phyloP scores from a whole-genome alignment of 805 yeast species.

The Metschnikowia borealis region DNA sequence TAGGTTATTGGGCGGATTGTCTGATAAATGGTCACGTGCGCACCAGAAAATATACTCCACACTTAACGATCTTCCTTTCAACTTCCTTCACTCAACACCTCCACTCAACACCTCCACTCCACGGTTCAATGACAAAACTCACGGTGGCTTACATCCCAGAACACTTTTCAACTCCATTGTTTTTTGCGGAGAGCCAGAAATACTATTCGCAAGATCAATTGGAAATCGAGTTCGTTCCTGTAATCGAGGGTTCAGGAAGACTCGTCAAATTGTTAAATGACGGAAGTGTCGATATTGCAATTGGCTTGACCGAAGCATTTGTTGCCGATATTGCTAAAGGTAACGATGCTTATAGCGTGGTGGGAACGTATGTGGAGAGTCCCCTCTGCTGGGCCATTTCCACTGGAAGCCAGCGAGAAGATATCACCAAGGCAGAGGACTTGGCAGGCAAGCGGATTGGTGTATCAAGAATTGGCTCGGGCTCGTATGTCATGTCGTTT shows the following conservation, averaged over 20 bases:
- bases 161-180: constrained; percentile 85
- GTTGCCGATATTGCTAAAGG: constrained; percentile 79
- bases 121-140: constrained; percentile 9
- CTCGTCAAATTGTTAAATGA: constrained; percentile 67
- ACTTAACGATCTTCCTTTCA: not conserved
- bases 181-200: constrained; percentile 61
- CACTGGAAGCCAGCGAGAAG: constrained; percentile 62
- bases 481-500: constrained; percentile 87
- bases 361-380: constrained; percentile 80
- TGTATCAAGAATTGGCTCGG: constrained; percentile 84
- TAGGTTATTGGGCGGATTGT: too few relatives aligned
- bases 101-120: not conserved
- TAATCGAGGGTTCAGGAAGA: constrained; percentile 85
- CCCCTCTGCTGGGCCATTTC: constrained; percentile 91
- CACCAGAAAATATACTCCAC: not conserved
- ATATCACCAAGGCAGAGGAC: constrained; percentile 47
- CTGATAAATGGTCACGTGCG: not conserved
- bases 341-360: constrained; percentile 55
- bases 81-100: too few relatives aligned
- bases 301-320: constrained; percentile 90
- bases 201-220: constrained; percentile 49
- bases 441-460: constrained; percentile 66
- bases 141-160: constrained; percentile 86
- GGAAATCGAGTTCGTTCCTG: constrained; percentile 60
- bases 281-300: constrained; percentile 68